phyloP scores from a whole-genome alignment of 2,329 filamentous ascomycete species.

The Bipolaris bicolor region DNA sequence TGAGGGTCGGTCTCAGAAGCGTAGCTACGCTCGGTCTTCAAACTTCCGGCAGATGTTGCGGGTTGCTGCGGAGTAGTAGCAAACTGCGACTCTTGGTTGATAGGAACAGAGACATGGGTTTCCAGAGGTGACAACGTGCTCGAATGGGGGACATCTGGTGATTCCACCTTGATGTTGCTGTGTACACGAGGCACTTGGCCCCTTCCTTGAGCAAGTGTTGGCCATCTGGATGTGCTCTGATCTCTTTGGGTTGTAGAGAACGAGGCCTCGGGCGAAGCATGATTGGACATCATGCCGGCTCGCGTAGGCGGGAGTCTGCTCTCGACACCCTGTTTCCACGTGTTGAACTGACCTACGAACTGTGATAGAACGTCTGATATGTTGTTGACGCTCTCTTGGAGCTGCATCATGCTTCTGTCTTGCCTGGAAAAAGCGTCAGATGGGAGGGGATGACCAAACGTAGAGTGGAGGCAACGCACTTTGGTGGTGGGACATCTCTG shows the following conservation, averaged over 20 bases:
- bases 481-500: conserved; percentile 87
- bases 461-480: conserved; percentile 62
- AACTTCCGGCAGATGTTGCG: conserved; percentile 44
- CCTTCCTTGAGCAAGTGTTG: conserved; percentile 39
- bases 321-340: conserved; percentile 44
- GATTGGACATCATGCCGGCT: conserved; percentile 28
- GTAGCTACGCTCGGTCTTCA: conserved; percentile 35
- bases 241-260: conserved; percentile 35
- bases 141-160: conserved; percentile 35
- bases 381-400: conserved; percentile 53
- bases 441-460: neutral
- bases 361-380: conserved; percentile 40
- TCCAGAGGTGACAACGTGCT: conserved; percentile 40
- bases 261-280: conserved; percentile 40
- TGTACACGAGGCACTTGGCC: conserved; percentile 35
- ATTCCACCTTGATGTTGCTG: conserved; percentile 44
- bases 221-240: conserved; percentile 33
- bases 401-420: conserved; percentile 59
- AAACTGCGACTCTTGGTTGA: conserved; percentile 39
- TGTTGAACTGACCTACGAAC: conserved; percentile 41
- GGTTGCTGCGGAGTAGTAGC: conserved; percentile 33
- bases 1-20: conserved; percentile 22
- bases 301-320: conserved; percentile 31
- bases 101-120: conserved; percentile 35
- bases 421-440: conserved; percentile 44